Conservation (phyloP, 73 alveolate species). For the Paramecium octaurelia region DNA sequence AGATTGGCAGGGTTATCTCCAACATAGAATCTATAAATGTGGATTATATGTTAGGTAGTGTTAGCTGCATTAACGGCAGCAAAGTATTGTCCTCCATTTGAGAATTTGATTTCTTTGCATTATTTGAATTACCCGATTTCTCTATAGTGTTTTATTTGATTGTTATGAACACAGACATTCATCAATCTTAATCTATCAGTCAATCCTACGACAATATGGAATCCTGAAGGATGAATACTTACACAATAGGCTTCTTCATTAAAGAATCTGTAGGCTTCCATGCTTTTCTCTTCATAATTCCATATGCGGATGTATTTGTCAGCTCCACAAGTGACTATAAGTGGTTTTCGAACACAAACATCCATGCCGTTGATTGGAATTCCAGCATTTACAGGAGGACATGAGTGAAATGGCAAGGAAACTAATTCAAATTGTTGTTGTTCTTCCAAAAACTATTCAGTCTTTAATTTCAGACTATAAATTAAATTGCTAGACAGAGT, state of each 20-base stretch:
- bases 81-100: slow-evolving; percentile 96
- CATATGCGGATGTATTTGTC: slow-evolving; percentile 99
- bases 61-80: slow-evolving; percentile 87
- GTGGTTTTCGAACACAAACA: slow-evolving; percentile 97
- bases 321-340: slow-evolving; percentile 96
- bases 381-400: background rate
- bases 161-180: slow-evolving; percentile 86
- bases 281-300: slow-evolving; percentile 94
- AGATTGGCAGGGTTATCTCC: slow-evolving; percentile 81
- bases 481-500: slow-evolving; percentile 45
- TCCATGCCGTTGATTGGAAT: slow-evolving; percentile 92
- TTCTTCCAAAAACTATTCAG: slow-evolving; percentile 43
- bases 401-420: slow-evolving; percentile 50
- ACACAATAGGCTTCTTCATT: slow-evolving; percentile 91
- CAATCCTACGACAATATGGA: slow-evolving; percentile 95
- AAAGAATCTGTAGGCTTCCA: slow-evolving; percentile 88
- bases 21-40: slow-evolving; percentile 77
- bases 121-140: slow-evolving; percentile 90
- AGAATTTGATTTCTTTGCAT: slow-evolving; percentile 86
- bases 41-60: slow-evolving; percentile 72
- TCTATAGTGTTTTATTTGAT: slow-evolving; percentile 78
- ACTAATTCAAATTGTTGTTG: slow-evolving; percentile 57
- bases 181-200: slow-evolving; percentile 94
- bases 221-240: slow-evolving; percentile 93
- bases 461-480: slow-evolving; percentile 35